phyloP scores from a whole-genome alignment of 2,329 filamentous ascomycete species.

The Aspergillus cejpii region DNA sequence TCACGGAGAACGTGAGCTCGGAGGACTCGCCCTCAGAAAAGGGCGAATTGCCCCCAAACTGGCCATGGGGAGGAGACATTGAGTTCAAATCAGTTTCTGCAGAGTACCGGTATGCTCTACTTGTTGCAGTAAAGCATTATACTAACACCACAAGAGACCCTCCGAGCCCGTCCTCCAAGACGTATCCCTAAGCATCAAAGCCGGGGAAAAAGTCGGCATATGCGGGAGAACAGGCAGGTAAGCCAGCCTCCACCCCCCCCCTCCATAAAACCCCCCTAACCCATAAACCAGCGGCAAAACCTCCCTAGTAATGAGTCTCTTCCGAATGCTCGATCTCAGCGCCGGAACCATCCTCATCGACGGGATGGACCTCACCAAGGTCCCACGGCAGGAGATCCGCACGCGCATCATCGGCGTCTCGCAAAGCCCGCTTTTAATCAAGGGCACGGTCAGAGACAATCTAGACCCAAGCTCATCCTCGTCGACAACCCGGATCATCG shows the following conservation, averaged over 20 bases:
- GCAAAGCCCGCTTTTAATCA: constrained; percentile 41
- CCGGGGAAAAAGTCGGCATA: constrained; percentile 39
- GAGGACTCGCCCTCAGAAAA: constrained; percentile 43
- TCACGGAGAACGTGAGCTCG: constrained; percentile 40
- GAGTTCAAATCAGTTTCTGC: constrained; percentile 43
- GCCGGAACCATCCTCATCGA: constrained; percentile 41
- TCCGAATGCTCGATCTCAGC: constrained; percentile 40
- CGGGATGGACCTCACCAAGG: constrained; percentile 35
- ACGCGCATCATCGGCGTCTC: constrained; percentile 39
- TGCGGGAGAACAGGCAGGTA: constrained; percentile 39
- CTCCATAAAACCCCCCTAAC: background rate
- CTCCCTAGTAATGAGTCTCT: constrained; percentile 38
- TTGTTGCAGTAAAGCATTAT: background rate
- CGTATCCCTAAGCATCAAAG: constrained; percentile 42
- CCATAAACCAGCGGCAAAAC: constrained; percentile 36
- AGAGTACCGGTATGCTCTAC: constrained; percentile 34
- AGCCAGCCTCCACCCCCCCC: constrained; percentile 1
- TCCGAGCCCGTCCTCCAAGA: constrained; percentile 40
- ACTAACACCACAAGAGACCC: constrained; percentile 17
- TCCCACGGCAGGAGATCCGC: constrained; percentile 38
- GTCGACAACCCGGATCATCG: constrained; percentile 31
- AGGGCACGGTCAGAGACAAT: constrained; percentile 37
- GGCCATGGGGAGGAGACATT: constrained; percentile 41
- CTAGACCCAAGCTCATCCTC: constrained; percentile 32
- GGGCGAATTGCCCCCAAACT: constrained; percentile 33